A percentile compares a stretch with the other conserved stretches of the same genome.
phyloP scores from a whole-genome alignment of 768 basidiomycete genomes.

The Boletus sp. region DNA sequence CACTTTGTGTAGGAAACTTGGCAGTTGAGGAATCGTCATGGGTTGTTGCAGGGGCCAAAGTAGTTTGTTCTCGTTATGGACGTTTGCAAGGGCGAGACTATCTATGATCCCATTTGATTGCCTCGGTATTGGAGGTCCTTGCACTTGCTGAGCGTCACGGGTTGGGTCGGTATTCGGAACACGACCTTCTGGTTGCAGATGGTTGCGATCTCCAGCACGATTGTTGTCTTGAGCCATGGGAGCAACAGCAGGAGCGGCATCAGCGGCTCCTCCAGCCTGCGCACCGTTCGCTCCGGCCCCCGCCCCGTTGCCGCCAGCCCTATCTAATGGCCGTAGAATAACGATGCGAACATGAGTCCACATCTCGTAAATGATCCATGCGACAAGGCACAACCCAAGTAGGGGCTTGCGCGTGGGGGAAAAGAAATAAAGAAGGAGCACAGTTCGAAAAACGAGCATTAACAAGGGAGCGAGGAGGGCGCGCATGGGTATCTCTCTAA shows the following conservation, averaged over 20 bases:
- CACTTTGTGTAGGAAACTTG: slow-evolving; percentile 48
- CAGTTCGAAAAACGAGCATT: slow-evolving; percentile 66
- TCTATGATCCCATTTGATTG: slow-evolving; percentile 43
- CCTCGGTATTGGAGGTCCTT: slow-evolving; percentile 30
- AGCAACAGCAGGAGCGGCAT: slow-evolving; percentile 26
- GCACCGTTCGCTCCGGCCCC: slow-evolving; percentile 21
- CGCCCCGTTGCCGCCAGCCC: slow-evolving; percentile 28
- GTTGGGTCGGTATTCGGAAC: slow-evolving; percentile 15
- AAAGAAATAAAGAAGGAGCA: slow-evolving; percentile 73
- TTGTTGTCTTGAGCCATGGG: slow-evolving; percentile 17
- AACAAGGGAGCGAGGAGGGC: slow-evolving; percentile 65
- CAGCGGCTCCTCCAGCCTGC: slow-evolving; percentile 15
- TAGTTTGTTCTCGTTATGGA: slow-evolving; percentile 53
- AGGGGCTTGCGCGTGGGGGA: slow-evolving; percentile 72
- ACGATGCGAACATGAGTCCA: slow-evolving; percentile 64
- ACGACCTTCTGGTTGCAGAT: slow-evolving; percentile 13
- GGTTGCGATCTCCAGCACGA: slow-evolving; percentile 16
- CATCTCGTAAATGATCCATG: slow-evolving; percentile 74
- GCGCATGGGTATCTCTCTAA: slow-evolving; percentile 62
- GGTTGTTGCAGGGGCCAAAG: slow-evolving; percentile 36
- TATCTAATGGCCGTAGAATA: slow-evolving; percentile 37
- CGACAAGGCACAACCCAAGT: slow-evolving; percentile 61
- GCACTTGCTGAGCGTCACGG: slow-evolving; percentile 18
- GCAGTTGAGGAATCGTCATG: slow-evolving; percentile 34
- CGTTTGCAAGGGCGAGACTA: slow-evolving; percentile 54